phyloP scores from a whole-genome alignment of 2,329 filamentous ascomycete genomes.

The Colletotrichum higginsianum region DNA sequence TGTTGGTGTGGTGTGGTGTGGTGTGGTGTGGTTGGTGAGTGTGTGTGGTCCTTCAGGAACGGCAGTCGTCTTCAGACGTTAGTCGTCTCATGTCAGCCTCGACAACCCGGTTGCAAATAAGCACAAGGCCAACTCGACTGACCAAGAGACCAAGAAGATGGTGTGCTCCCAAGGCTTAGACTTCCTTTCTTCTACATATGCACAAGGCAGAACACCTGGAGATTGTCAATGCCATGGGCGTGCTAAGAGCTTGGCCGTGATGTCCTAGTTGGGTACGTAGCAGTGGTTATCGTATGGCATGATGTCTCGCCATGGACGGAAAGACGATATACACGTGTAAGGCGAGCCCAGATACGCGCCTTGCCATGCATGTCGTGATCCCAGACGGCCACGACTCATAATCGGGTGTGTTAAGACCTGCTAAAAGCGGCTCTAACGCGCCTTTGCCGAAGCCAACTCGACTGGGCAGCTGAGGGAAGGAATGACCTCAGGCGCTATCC shows the following conservation, averaged over 20 bases:
- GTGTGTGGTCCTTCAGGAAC: conserved; percentile 15
- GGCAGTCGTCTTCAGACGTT: conserved; percentile 37
- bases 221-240: no score
- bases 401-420: conserved; percentile 34
- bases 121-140: background rate
- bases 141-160: conserved; percentile 1
- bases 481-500: background rate
- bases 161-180: background rate
- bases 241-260: no score
- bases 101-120: background rate
- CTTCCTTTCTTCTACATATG: no score
- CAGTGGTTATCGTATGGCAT: no score
- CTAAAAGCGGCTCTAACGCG: conserved; percentile 21
- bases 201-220: no score
- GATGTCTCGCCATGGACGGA: no score
- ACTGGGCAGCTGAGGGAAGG: background rate
- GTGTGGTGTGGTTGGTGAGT: background rate
- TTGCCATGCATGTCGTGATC: background rate
- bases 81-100: conserved; percentile 39
- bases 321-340: no score
- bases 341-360: no score
- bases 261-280: no score
- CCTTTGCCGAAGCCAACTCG: conserved; percentile 30
- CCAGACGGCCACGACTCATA: conserved; percentile 33
- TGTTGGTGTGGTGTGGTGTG: conserved; percentile 25